Conservation (phyloP, 1,139 yeast species). For the Blastobotrys buckinghamii region DNA sequence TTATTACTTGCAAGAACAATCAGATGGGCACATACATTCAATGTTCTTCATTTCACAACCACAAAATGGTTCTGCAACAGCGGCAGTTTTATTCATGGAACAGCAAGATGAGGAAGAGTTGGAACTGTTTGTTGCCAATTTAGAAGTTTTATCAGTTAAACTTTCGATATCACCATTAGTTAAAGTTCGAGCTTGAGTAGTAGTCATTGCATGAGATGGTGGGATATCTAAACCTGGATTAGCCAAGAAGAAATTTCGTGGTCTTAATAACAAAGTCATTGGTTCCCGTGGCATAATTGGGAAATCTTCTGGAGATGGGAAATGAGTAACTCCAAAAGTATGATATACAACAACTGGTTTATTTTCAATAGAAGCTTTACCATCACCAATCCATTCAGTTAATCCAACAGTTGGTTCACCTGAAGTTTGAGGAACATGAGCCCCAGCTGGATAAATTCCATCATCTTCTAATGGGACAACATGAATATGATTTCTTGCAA, state of each 20-base stretch:
- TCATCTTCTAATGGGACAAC: slow-evolving; percentile 62
- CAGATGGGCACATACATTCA: slow-evolving; percentile 2
- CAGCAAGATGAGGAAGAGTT: slow-evolving; percentile 1
- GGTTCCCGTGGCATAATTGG: slow-evolving; percentile 87
- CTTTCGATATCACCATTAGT: slow-evolving; percentile 9
- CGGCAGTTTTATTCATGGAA: slow-evolving; percentile 2
- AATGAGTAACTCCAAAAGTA: slow-evolving; percentile 77
- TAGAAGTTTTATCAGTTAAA: slow-evolving; percentile 8
- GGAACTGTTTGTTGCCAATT: slow-evolving; percentile 3
- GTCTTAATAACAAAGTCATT: slow-evolving; percentile 65
- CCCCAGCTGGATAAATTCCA: slow-evolving; percentile 69
- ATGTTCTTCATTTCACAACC: not conserved
- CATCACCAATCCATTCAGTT: slow-evolving; percentile 13
- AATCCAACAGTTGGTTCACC: slow-evolving; percentile 52
- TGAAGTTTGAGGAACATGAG: slow-evolving; percentile 54
- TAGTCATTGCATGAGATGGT: slow-evolving; percentile 35
- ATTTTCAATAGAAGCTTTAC: slow-evolving; percentile 41
- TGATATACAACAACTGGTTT: slow-evolving; percentile 66
- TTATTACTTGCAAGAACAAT: slow-evolving; percentile 6
- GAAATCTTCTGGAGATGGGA: slow-evolving; percentile 88
- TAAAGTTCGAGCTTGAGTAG: slow-evolving; percentile 7
- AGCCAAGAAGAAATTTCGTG: slow-evolving; percentile 69
- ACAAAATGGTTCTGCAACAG: not conserved
- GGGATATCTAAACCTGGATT: slow-evolving; percentile 72
- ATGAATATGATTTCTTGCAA: slow-evolving; percentile 63